Evolutionary conservation across 169 alveolate species (phyloP), one percentile per base, ranked within the genome.

Genomic region (Plasmodium inui): DNA sequence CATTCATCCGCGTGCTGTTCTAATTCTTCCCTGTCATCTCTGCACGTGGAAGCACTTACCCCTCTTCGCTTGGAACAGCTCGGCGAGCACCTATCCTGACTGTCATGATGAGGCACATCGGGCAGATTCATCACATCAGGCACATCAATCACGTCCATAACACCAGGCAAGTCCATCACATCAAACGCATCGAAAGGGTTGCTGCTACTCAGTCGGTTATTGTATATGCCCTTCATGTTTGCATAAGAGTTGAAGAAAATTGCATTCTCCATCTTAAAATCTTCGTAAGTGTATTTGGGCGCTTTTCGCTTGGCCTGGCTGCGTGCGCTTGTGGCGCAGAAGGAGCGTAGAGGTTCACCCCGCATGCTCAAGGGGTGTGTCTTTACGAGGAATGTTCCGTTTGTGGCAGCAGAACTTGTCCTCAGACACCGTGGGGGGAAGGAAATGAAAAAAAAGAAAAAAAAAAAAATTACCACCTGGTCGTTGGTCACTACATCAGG

Each of bases 171-270:
- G 1, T n/a, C 39, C 26, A 39, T 41, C 32, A 14, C 67, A 2
- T 44, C 39, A 34, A 46, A 41, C 39, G 8, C 44, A 10, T 53
- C 71, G n/a, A 70, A 67, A 30, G 46, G 39, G 30, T 67, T 50
- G 53, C 46, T 70, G 22, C 46, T 57, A 17, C 67, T 30, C n/a
- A 82, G 22, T 7, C 57, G n/a, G 14, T n/a, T 82, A 30, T 44
- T 83, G 74, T 26, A 70, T 39, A 83, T 50, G 67, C n/a, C 70
- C 70, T 30, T 82, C 44, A 57, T 82, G 22, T 32, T 55, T n/a
- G 46, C 41, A 12, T 30, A 3, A 8, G 81, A 82, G 39, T 30
- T 82, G 41, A 30, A 57, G 7, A 57, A 82, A 4, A 30, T 10
- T 19, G 32, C 71, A 12, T 82, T 82, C 70, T 44, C 90, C 37